These are phyloP conservation scores for Citrus reticulata DNA, from an alignment of 345 rosid genomes.

Conservation along the genomic window DNA sequence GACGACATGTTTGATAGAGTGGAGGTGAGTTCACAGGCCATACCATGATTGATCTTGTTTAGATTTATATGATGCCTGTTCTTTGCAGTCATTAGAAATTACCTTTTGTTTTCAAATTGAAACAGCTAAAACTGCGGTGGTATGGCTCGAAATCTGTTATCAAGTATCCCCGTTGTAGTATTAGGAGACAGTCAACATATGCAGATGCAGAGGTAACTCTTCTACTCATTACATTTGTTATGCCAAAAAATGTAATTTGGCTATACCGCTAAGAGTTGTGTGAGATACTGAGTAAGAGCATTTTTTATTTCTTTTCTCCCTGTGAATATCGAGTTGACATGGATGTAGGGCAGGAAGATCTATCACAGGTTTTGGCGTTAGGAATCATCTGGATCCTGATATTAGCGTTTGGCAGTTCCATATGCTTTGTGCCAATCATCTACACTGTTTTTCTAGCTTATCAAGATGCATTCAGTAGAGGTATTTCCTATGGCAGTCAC, in stretches of 20 bases:
- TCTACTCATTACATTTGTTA: background rate
- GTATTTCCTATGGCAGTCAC: constrained; percentile 39
- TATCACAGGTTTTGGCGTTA: constrained; percentile 75
- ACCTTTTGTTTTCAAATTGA: background rate
- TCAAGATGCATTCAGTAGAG: constrained; percentile 48
- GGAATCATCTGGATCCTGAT: constrained; percentile 88
- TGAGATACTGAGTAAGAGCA: background rate
- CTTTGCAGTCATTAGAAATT: background rate
- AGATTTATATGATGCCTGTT: background rate
- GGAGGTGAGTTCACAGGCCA: constrained; percentile 50
- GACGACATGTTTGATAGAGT: constrained; percentile 98
- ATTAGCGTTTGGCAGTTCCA: constrained; percentile 62
- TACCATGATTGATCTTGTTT: background rate
- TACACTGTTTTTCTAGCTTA: constrained; percentile 55
- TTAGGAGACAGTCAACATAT: constrained; percentile 73
- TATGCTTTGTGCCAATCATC: constrained; percentile 50
- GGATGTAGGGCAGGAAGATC: constrained; percentile 98
- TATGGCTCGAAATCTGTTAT: constrained; percentile 90
- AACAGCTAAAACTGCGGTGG: constrained; percentile 77
- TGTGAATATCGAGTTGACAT: constrained; percentile 58
- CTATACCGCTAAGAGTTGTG: background rate
- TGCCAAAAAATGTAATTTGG: background rate
- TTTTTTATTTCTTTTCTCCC: constrained; percentile 19
- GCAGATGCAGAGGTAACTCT: constrained; percentile 90
- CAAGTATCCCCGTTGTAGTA: constrained; percentile 97